phyloP scores from a whole-genome alignment of 495 filamentous ascomycete species.

The Xylaria curta region DNA sequence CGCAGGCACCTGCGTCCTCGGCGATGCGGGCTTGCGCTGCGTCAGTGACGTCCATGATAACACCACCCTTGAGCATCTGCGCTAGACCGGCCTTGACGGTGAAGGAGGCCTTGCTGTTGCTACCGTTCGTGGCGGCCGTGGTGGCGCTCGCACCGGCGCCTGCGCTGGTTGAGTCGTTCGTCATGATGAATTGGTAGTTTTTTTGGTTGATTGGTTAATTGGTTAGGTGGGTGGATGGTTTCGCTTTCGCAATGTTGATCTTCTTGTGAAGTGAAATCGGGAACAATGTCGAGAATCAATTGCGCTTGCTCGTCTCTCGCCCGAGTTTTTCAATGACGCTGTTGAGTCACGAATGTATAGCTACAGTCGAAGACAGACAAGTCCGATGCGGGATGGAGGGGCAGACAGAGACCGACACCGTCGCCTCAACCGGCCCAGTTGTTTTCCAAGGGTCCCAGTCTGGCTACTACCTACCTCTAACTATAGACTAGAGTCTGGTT shows the following conservation, averaged over 20 bases:
- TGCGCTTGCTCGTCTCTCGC: neutral
- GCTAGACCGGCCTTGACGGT: constrained; percentile 92
- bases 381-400: neutral
- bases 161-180: constrained; percentile 33
- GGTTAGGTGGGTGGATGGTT: neutral
- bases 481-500: too few species aligned
- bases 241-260: neutral
- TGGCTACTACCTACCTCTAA: constrained; percentile 5
- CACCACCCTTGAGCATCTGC: constrained; percentile 97
- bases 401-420: constrained; percentile 11
- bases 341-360: constrained; percentile 12
- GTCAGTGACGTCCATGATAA: constrained; percentile 99
- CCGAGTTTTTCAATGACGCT: constrained; percentile 2
- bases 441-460: neutral
- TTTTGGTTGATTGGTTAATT: neutral
- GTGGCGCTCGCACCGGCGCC: constrained; percentile 25
- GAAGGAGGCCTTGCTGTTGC: constrained; percentile 53
- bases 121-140: constrained; percentile 12
- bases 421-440: constrained; percentile 3
- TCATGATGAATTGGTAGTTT: constrained; percentile 28
- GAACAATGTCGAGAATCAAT: neutral
- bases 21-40: constrained; percentile 95
- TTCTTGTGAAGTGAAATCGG: neutral
- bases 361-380: neutral
- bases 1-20: constrained; percentile 93